These are phyloP conservation scores for Cordyceps farinosa DNA, from an alignment of 2,329 filamentous ascomycete genomes.

Conservation along the genomic window DNA sequence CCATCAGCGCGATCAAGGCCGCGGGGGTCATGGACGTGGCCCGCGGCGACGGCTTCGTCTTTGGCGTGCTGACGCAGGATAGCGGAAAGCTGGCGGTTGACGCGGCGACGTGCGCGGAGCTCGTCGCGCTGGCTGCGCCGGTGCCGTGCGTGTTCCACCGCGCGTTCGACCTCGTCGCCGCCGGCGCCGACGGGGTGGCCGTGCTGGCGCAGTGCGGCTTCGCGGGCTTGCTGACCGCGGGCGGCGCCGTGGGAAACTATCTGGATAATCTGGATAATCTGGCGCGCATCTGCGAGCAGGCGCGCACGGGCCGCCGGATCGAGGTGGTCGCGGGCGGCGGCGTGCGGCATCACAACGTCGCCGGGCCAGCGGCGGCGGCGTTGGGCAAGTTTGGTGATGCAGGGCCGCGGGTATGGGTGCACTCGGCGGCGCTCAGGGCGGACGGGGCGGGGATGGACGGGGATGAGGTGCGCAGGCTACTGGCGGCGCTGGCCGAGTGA, in stretches of 20 bases:
- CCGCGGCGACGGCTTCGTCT: constrained; percentile 55
- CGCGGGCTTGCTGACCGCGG: constrained; percentile 50
- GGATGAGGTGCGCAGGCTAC: constrained; percentile 24
- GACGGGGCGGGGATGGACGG: constrained; percentile 25
- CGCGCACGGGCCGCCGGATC: constrained; percentile 26
- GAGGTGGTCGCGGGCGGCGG: constrained; percentile 54
- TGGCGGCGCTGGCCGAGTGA: not conserved
- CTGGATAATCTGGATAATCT: constrained; percentile 38
- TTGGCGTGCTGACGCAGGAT: constrained; percentile 41
- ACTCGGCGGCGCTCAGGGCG: constrained; percentile 43
- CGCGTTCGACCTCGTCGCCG: constrained; percentile 48
- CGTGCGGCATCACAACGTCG: constrained; percentile 41
- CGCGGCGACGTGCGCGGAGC: constrained; percentile 33
- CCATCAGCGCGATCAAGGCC: constrained; percentile 37
- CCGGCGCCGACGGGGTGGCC: constrained; percentile 31
- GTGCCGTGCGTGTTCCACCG: constrained; percentile 52
- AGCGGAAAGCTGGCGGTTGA: constrained; percentile 35
- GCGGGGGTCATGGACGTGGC: constrained; percentile 35
- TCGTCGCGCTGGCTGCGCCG: constrained; percentile 41
- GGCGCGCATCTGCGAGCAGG: constrained; percentile 31
- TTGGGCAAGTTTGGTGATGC: too few relatives aligned
- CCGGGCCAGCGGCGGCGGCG: constrained; percentile 24
- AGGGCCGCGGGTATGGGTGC: constrained; percentile 37
- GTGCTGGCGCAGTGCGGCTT: constrained; percentile 44
- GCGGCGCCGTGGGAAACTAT: constrained; percentile 40